Base-by-base conservation (phyloP, 192 early-diverging fungal genomes). In the Backusella parvicylindrica region DNA sequence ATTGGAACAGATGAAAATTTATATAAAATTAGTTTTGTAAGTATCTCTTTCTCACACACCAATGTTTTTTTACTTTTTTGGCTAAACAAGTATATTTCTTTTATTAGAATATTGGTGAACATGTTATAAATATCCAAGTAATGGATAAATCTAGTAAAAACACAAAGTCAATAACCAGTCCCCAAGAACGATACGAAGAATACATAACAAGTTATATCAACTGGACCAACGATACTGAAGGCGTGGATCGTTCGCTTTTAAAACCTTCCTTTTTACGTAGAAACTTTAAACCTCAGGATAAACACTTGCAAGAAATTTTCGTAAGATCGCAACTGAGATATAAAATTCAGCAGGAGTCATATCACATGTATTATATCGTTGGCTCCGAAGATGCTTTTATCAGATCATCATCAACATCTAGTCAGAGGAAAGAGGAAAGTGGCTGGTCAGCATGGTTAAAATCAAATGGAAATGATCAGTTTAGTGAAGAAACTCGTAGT, bases 281-380 rank as follows among this genome's bases (percentile, higher is more conserved):
- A 41, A 80, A 69, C n/a, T 37, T 68, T 38, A 68, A 75, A 4
- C 50, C 41, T 13, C 21, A 73, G 38, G 49, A 74, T 41, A 41
- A 76, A 6, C 47, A 68, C 28, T 74, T 68, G n/a, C 31, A 68
- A 28, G 86, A 85, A 70, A 80, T 95, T 30, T 85, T 89, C 76
- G 90, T 90, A 43, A 86, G 87, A 64, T 86, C 88, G 78, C 95
- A 94, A 8, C 84, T 99, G 70, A 95, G 98, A 80, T 91, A 97
- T 81, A 99, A 99, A 88, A 98, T 99, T 40, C 95, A 95, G 56
- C 89, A 94, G 56, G 97, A 98, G 78, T 97, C 97, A 1, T 99
- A 99, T 87, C 95, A 96, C 83, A 93, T 99, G 65, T 98, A 96
- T 75, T 80, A 80, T 71, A 73, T 75, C 63, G 75, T 76, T 28